Base-by-base conservation (phyloP, 192 early-diverging fungal species). In the Coemansia asiatica region DNA sequence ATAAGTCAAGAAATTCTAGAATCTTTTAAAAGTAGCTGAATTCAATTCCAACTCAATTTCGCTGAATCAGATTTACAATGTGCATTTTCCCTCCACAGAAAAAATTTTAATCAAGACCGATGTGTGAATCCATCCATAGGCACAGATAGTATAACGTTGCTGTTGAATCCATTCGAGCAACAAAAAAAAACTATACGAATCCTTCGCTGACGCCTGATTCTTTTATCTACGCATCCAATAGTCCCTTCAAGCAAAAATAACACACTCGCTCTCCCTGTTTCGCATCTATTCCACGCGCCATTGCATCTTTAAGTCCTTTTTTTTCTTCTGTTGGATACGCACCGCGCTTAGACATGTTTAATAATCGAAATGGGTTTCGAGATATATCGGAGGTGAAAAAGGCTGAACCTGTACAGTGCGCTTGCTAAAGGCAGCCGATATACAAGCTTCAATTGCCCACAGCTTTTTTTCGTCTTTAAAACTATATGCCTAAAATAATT, bases 311-410 rank as follows among this genome's bases (percentile, higher is more conserved):
- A 31, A 10, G 29, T 33, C 15, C 1, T 26, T 35, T 33, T 9
- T 5, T 26, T 35, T 16, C 13, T 44, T 44, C 21, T 46, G 53
- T 40, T 76, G 65, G 74, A 82, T 82, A 71, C 79, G 71, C 51
- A 76, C 79, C 64, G 40, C 66, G 69, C 63, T 67, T 76, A 59
- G 77, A 71, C 79, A 82, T 82, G 54, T 53, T 69, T 63, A 79
- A 60, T 55, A 70, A 51, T 56, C 56, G 23, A 56, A 51, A 36
- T 56, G 28, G n/a, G 38, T 48, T 57, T 65, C 26, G 38, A 74
- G 28, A 66, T 54, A 62, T 66, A 50, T 23, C 13, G 35, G 40
- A 60, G 44, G 38, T 60, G 40, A 60, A 46, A 60, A 60, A 60
- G 59, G 35, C 59, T 36, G 59, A 60, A 60, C 40, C 59, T 22